Conservation (phyloP, 1,284 basidiomycete genomes). For the Cystobasidium slooffiae region DNA sequence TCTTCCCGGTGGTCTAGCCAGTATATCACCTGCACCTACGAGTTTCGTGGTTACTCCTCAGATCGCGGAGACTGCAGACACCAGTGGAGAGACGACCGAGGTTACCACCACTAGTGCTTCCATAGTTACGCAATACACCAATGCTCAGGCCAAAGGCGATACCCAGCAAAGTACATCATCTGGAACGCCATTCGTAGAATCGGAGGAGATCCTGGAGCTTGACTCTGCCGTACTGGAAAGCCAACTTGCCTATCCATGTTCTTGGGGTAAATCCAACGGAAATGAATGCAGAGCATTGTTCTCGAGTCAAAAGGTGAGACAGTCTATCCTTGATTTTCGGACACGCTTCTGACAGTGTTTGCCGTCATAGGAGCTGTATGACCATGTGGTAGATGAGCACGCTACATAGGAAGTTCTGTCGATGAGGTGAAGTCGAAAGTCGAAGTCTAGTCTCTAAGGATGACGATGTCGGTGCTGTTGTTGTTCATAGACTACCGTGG, state of each 20-base stretch:
- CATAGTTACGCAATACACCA: background rate
- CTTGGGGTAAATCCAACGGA: background rate
- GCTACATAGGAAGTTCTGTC: background rate
- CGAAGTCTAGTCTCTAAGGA: no score
- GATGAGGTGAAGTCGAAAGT: no score
- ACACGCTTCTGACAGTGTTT: background rate
- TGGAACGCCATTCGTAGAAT: conserved; percentile 1
- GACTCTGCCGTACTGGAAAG: conserved; percentile 34
- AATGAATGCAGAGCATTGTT: conserved; percentile 10
- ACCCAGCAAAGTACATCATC: conserved; percentile 18
- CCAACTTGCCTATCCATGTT: conserved; percentile 21
- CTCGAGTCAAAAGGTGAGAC: conserved; percentile 16
- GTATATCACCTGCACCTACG: conserved; percentile 11
- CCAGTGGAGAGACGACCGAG: conserved; percentile 39
- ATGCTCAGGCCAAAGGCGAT: background rate
- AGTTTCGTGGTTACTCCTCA: background rate
- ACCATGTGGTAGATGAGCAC: conserved; percentile 18
- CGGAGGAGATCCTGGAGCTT: conserved; percentile 29
- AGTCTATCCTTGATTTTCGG: background rate
- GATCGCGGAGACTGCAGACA: background rate
- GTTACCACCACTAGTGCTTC: conserved; percentile 18
- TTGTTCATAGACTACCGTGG: no score
- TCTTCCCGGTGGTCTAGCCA: conserved; percentile 20
- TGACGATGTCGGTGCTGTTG: no score
- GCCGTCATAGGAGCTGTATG: conserved; percentile 7